Evolutionary conservation across 2,329 filamentous ascomycete species (phyloP).

Genomic region (Aspergillus brunneoviolaceus): DNA sequence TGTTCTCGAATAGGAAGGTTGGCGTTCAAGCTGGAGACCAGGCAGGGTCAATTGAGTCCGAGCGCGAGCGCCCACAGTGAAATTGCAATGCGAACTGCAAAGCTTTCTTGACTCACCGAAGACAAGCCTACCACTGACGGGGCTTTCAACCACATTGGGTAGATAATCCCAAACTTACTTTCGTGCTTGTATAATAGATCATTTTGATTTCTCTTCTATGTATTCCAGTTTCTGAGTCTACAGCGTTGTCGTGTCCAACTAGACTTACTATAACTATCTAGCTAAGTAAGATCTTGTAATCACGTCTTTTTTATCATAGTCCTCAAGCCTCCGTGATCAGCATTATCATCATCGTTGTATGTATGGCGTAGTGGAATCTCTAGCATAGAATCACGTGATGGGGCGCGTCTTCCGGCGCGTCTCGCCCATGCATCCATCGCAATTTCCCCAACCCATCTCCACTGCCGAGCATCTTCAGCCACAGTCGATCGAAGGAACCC

Average conservation of each 20-base stretch:
- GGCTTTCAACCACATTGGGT: too few relatives aligned
- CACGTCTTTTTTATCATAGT: too few relatives aligned
- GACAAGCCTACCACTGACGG: too few relatives aligned
- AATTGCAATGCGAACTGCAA: not conserved
- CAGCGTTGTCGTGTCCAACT: too few relatives aligned
- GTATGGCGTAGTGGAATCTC: too few relatives aligned
- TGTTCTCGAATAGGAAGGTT: not conserved
- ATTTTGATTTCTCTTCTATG: not conserved
- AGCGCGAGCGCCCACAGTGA: not conserved
- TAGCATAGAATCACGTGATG: slow-evolving; percentile 23
- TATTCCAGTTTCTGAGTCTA: too few relatives aligned
- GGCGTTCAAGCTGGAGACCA: not conserved
- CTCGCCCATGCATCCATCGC: not conserved
- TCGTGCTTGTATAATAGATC: not conserved
- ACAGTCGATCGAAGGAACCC: not conserved
- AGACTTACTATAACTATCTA: too few relatives aligned
- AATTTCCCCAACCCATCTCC: not conserved
- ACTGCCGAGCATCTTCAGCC: not conserved
- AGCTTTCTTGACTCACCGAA: not conserved
- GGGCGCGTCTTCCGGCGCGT: slow-evolving; percentile 5
- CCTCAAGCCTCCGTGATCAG: too few relatives aligned
- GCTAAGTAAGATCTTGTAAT: too few relatives aligned
- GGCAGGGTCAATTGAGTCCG: not conserved
- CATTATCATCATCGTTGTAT: too few relatives aligned
- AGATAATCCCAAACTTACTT: not conserved